Conservation (phyloP, 306 rosid species). For the Medicago ruthenica region DNA sequence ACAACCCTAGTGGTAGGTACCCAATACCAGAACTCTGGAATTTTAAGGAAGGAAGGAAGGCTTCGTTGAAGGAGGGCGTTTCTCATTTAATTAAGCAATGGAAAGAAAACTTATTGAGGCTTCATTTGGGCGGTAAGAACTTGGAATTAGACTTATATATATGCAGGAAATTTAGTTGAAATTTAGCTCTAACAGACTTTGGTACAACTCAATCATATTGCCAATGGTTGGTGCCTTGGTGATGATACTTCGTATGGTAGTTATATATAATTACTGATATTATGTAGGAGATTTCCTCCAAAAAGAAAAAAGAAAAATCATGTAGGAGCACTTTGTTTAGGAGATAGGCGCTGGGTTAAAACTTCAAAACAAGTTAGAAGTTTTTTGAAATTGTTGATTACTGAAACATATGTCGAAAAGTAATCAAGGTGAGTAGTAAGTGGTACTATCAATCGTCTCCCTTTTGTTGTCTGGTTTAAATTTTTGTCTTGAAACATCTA, state of each 20-base stretch:
- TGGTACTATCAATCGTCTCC: background rate
- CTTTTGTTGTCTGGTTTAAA: background rate
- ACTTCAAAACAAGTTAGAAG: background rate
- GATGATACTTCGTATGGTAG: background rate
- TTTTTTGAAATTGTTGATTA: background rate
- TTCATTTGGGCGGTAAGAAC: background rate
- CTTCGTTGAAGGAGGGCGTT: conserved; percentile 66
- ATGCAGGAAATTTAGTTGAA: background rate
- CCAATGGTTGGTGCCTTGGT: background rate
- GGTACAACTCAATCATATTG: background rate
- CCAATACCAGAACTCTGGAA: conserved; percentile 68
- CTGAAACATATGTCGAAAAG: background rate
- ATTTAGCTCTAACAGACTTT: background rate
- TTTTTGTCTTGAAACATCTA: background rate
- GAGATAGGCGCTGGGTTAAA: background rate
- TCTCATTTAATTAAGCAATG: conserved; percentile 53
- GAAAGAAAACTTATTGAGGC: conserved; percentile 50
- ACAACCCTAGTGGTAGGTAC: conserved; percentile 88
- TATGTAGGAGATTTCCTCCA: no score
- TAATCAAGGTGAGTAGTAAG: background rate
- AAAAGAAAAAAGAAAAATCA: no score
- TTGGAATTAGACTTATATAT: background rate
- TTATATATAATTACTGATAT: background rate
- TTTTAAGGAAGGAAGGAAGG: conserved; percentile 63
- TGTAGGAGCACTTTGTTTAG: background rate